Base-by-base conservation (phyloP, 352 stramenopile genomes). In the Phytophthora citrophthora region DNA sequence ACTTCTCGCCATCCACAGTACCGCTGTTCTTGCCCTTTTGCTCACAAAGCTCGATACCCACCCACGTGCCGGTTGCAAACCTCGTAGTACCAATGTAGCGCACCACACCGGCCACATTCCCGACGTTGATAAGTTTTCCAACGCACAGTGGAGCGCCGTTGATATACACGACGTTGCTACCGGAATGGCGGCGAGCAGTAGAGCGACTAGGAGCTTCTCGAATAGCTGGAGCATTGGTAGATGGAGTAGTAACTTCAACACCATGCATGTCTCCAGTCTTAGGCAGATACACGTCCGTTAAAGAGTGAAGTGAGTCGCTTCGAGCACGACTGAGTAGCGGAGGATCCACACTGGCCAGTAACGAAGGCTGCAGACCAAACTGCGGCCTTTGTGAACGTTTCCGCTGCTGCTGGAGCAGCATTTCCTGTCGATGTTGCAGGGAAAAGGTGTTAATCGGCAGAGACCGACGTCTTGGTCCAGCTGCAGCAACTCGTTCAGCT, bases 21-120 rank as follows among this genome's bases (percentile, higher is more conserved):
- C 85, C 85, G 50, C 81, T 80, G 68, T 91, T 77, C 46, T 90
- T 89, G 49, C 85, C 85, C 34, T 86, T 81, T 53, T 72, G 58
- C 44, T 88, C 68, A 20, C 63, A 73, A 5, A 92, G 70, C 54
- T 91, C 83, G n/a, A 94, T 81, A 16, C 85, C 85, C 41, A 91
- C 74, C 85, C 85, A 94, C n/a, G 68, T 78, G 15, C 79, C 85
- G 0, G 69, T 64, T 5, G 81, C 83, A 20, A 94, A 92, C 10
- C 74, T 66, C 12, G 80, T 88, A 0, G 79, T 76, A 1, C 85
- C 85, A 44, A 94, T 83, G 57, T 84, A 91, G 1, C 79, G 79
- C 31, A 94, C 82, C 18, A 90, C 74, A 8, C 83, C 85, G 15
- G 76, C 68, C n/a, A 86, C 77, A 15, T 61, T 64, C 26, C 73